These are phyloP conservation scores for Perilla frutescens DNA, from an alignment of 257 asterid species.

Conservation along the genomic window DNA sequence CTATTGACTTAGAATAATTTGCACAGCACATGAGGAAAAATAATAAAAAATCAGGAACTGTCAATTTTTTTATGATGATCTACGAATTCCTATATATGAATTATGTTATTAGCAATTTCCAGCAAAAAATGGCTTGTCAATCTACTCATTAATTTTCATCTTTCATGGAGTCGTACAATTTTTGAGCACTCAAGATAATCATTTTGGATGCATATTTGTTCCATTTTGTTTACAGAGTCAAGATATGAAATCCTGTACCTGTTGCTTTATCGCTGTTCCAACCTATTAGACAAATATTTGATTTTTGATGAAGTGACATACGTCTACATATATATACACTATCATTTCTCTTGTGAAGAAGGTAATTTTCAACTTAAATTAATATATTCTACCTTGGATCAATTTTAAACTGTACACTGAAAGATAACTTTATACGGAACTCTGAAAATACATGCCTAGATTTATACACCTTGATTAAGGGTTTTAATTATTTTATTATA, in stretches of 20 bases:
- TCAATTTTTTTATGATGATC: neutral
- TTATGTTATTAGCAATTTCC: slow-evolving; percentile 5
- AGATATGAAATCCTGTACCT: neutral
- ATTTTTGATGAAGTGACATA: neutral
- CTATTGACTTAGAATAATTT: neutral
- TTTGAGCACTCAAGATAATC: neutral
- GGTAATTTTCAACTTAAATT: neutral
- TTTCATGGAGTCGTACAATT: neutral
- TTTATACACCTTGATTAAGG: neutral
- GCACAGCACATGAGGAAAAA: neutral
- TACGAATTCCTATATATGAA: neutral
- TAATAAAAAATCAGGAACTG: neutral
- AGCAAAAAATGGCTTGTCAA: neutral
- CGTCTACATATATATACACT: neutral
- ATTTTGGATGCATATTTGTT: neutral
- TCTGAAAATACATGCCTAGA: neutral
- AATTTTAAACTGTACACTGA: neutral
- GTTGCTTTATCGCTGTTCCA: neutral
- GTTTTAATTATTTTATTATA: no score
- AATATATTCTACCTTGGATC: neutral
- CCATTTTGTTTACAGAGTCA: neutral
- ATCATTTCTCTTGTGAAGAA: neutral
- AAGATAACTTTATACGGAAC: neutral
- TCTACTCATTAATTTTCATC: neutral
- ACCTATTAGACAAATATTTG: neutral